Conservation (phyloP, 176 grass and related monocot genomes). For the Oryza coarctata region DNA sequence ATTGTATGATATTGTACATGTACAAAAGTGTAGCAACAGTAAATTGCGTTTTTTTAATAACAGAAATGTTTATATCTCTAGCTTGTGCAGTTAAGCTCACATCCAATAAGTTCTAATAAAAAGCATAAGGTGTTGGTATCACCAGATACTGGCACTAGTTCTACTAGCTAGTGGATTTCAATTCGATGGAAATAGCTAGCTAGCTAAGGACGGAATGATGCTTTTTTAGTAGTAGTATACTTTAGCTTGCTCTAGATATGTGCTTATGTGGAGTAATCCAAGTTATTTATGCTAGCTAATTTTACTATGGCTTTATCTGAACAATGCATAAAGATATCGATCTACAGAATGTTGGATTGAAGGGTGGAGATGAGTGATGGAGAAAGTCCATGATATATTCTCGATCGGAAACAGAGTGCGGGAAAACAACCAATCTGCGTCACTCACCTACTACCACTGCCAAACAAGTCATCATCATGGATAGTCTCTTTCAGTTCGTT, state of each 20-base stretch:
- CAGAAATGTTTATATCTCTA: too few species aligned
- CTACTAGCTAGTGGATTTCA: background rate
- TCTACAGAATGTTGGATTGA: background rate
- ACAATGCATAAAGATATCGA: too few species aligned
- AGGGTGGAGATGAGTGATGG: background rate
- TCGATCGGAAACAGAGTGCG: background rate
- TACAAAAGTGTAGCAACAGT: too few species aligned
- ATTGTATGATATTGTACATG: too few species aligned
- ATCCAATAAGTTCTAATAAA: too few species aligned
- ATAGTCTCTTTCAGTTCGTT: background rate
- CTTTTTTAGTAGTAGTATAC: too few species aligned
- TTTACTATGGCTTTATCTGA: background rate
- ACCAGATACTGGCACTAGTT: background rate
- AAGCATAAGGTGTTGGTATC: too few species aligned
- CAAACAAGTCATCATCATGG: background rate
- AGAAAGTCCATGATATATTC: background rate
- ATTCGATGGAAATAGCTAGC: background rate
- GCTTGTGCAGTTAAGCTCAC: too few species aligned
- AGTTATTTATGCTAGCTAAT: background rate
- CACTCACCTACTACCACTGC: slow-evolving; percentile 2
- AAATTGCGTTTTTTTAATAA: too few species aligned
- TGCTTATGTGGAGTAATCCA: background rate
- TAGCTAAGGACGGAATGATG: too few species aligned
- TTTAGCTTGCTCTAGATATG: too few species aligned
- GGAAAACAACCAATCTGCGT: background rate